Base-by-base conservation (phyloP, 2,329 filamentous ascomycete genomes). In the Botrytis tulipae region DNA sequence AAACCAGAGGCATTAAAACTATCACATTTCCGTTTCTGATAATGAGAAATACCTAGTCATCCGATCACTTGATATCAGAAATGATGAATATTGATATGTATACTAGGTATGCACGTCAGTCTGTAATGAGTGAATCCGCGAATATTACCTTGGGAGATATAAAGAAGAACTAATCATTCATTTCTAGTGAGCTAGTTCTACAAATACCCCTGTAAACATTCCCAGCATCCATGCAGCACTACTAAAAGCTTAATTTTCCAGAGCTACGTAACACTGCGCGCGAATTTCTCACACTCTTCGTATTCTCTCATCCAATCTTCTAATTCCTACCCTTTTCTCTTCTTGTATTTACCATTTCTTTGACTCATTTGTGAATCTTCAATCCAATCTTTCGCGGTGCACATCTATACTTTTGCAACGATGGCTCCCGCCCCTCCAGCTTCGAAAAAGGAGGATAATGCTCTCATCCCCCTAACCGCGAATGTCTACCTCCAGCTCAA, bases 401-500 rank as follows among this genome's bases (percentile, higher is more conserved):
- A 25, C 61, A 22, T 20, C 14, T 44, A 37, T 44, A 32, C 35
- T 4, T 32, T 20, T 20, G 10, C 18, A 57, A 42, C 3, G 18
- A 69, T 69, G 66, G 66, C 66, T 42, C 18, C 66, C 66, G 18
- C 22, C 54, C 18, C 66, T 57, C 37, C 66, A 25, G 18, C 20
- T 51, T 51, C 6, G 10, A 16, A 42, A 18, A 57, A 57, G 37
- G 66, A 69, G 37, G 37, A 59, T 20, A 44, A 48, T 10, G 16
- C 40, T 42, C 14, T n/a, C 40, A 32, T 65, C 2, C 18, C 61
- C 35, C 66, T 63, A 57, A 44, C 72, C 29, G 75, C 57, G n/a
- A 74, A 51, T 68, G 66, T 29, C 68, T 78, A 25, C 72, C 74
- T 67, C 70, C 78, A 79, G 70, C 75, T 73, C 40, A 78, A 74